Conservation (phyloP, 129 eudicot species). For the Calendula officinalis region DNA sequence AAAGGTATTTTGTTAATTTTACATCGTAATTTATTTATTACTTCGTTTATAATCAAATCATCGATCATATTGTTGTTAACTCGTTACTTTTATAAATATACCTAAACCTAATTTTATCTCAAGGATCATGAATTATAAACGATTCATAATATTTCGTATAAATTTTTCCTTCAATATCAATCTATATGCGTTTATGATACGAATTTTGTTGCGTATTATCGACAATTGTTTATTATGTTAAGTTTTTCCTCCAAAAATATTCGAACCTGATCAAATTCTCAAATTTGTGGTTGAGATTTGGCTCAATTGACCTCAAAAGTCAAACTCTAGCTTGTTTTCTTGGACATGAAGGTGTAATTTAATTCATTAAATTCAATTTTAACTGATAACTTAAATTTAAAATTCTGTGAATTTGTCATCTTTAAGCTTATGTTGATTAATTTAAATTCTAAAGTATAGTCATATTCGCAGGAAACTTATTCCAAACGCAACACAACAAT, state of each 20-base stretch:
- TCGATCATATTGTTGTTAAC: conserved; percentile 12
- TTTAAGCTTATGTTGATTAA: conserved; percentile 9
- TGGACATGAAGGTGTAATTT: neutral
- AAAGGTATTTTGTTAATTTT: conserved; percentile 22
- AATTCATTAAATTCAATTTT: neutral
- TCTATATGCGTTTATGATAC: neutral
- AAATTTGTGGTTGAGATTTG: conserved; percentile 13
- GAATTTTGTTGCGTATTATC: neutral
- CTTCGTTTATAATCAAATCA: conserved; percentile 3
- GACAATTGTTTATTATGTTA: neutral
- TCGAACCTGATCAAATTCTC: conserved; percentile 17
- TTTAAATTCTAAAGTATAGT: neutral
- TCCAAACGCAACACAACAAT: neutral
- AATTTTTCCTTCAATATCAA: neutral
- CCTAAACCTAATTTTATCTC: conserved; percentile 15
- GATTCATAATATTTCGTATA: conserved; percentile 6
- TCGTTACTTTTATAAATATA: neutral
- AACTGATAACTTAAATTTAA: neutral
- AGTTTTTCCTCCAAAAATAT: neutral
- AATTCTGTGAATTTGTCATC: neutral
- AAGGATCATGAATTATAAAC: neutral
- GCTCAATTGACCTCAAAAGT: conserved; percentile 8
- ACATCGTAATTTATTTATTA: neutral
- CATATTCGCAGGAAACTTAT: conserved; percentile 12
- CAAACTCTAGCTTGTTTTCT: conserved; percentile 14